Evolutionary conservation across 176 grass and related monocot species (phyloP), one percentile per base, ranked within the genome.

Genomic region (Aegilops tauschii): DNA sequence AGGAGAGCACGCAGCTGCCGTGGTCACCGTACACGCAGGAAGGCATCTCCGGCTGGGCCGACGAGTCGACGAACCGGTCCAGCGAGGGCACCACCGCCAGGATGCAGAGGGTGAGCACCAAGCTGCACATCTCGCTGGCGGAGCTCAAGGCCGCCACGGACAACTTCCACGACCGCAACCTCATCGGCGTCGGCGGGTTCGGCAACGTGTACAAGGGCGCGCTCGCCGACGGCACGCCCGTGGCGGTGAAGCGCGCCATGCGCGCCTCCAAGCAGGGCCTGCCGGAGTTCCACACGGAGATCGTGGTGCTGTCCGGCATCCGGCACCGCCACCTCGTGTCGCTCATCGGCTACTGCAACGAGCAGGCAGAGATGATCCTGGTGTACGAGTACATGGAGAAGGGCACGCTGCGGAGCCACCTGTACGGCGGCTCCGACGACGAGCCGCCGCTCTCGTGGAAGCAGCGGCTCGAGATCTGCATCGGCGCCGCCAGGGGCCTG

Each of bases 301-400:
- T 96, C 80, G 91, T 91, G 59, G 84, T 96, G 87, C 87, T 96
- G 20, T 93, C 94, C 30, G 54, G 90, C 80, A 93, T 96, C 80
- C 87, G 89, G 6, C 94, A 96, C 81, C 87, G 89, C 1, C 89
- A 96, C 82, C 89, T 96, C 1, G 94, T 96, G 6, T 89, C 91
- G 1, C 89, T 96, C n/a, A 88, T 93, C 68, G 94, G 91, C 58
- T 93, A 93, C 82, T 93, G 94, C 68, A 81, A 90, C 86, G 91
- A 96, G 91, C 81, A 83, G 36, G 81, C 74, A 10, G 91, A 96
- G 82, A 96, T 93, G 94, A 96, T 96, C 35, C 85, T 96, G 1
- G 94, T 96, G 16, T 96, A 93, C 80, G 94, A 96, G 77, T 96
- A 87, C 65, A 93, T 96, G 91, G 91, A 93, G 73, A 93, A 93